These are phyloP conservation scores for Gloeostereum incarnatum DNA, from an alignment of 768 basidiomycete species.

Conservation along the genomic window DNA sequence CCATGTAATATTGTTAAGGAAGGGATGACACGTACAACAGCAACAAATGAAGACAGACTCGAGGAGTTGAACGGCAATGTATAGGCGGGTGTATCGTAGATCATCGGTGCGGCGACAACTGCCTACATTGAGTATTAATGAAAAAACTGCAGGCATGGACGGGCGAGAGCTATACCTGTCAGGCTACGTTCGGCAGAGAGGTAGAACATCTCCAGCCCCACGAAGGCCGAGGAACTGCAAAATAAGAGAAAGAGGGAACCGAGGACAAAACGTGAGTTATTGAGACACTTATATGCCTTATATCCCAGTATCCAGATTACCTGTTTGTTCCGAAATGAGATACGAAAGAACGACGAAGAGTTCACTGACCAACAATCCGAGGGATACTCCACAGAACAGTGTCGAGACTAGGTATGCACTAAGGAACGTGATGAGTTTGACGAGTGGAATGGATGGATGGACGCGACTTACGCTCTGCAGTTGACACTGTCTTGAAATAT, in stretches of 20 bases:
- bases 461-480: slow-evolving; percentile 37
- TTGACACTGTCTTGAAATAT: slow-evolving; percentile 29
- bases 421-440: too few relatives aligned
- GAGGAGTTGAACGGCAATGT: slow-evolving; percentile 37
- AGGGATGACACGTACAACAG: slow-evolving; percentile 39
- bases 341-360: neutral
- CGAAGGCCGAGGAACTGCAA: slow-evolving; percentile 27
- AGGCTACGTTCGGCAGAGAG: slow-evolving; percentile 32
- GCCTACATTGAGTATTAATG: slow-evolving; percentile 21
- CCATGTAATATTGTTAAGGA: neutral
- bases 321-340: slow-evolving; percentile 13
- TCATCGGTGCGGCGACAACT: slow-evolving; percentile 32
- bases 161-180: slow-evolving; percentile 26
- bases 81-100: slow-evolving; percentile 26
- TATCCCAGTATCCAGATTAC: slow-evolving; percentile 54
- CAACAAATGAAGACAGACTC: slow-evolving; percentile 50
- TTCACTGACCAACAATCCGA: slow-evolving; percentile 28
- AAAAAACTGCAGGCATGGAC: neutral
- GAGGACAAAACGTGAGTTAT: slow-evolving; percentile 47
- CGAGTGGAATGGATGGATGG: too few relatives aligned
- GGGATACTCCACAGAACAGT: slow-evolving; percentile 22
- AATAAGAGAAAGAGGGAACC: slow-evolving; percentile 31
- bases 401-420: slow-evolving; percentile 28
- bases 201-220: slow-evolving; percentile 29
- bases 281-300: slow-evolving; percentile 59